These are phyloP conservation scores for Cercospora zeae-maydis DNA, from an alignment of 2,329 filamentous ascomycete genomes.

Conservation along the genomic window DNA sequence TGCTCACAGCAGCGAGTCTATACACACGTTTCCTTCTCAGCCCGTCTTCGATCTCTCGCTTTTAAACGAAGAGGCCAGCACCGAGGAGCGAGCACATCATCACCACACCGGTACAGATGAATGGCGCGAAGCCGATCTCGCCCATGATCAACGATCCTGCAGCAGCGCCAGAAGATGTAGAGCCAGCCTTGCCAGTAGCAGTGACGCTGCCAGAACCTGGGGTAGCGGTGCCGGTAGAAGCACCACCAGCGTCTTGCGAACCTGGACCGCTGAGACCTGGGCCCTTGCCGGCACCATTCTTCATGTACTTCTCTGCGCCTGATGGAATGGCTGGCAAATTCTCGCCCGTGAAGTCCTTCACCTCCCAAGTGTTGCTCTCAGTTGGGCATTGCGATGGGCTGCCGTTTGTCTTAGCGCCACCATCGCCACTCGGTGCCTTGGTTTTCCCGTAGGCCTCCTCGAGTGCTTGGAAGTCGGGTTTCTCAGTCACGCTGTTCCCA, in stretches of 20 bases:
- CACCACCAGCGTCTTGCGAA: conserved; percentile 54
- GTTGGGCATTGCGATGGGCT: conserved; percentile 53
- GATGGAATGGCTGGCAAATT: conserved; percentile 56
- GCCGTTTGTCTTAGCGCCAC: conserved; percentile 57
- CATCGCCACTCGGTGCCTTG: conserved; percentile 53
- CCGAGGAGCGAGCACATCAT: conserved; percentile 54
- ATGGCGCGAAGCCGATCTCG: conserved; percentile 49
- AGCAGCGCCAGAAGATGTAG: conserved; percentile 39
- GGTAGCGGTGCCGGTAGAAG: conserved; percentile 47
- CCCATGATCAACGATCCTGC: conserved; percentile 45
- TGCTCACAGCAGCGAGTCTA: not conserved
- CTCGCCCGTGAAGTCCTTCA: conserved; percentile 45
- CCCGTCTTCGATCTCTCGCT: not conserved
- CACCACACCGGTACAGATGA: conserved; percentile 52
- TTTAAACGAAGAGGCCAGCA: conserved; percentile 40
- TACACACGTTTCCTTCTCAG: not conserved
- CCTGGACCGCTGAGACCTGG: conserved; percentile 55
- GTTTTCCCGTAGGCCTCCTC: conserved; percentile 51
- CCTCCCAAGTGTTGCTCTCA: conserved; percentile 55
- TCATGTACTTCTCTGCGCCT: conserved; percentile 55
- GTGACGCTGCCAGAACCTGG: conserved; percentile 50
- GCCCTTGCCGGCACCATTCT: conserved; percentile 55
- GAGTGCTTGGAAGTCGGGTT: conserved; percentile 60
- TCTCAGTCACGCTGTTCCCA: conserved; percentile 50
- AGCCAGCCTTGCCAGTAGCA: conserved; percentile 35